phyloP scores from a whole-genome alignment of 2,329 filamentous ascomycete species.

The Trichoderma pleuroti region DNA sequence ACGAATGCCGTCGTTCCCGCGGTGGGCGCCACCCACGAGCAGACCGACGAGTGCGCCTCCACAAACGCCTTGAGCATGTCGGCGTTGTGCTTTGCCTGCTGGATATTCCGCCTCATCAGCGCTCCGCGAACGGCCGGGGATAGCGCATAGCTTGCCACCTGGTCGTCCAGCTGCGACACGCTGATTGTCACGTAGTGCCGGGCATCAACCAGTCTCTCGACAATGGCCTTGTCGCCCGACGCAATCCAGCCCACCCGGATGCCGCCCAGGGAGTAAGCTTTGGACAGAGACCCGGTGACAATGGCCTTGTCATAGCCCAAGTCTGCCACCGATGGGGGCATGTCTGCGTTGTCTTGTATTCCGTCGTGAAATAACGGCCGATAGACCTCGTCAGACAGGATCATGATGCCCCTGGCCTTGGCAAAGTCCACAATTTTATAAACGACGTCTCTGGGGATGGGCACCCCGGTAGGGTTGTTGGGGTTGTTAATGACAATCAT shows the following conservation, averaged over 20 bases:
- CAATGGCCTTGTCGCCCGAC: conserved; percentile 57
- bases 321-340: conserved; percentile 62
- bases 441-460: conserved; percentile 61
- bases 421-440: conserved; percentile 62
- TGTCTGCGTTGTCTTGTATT: conserved; percentile 34
- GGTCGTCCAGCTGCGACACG: conserved; percentile 78
- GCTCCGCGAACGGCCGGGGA: conserved; percentile 41
- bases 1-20: conserved; percentile 80
- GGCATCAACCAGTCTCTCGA: conserved; percentile 60
- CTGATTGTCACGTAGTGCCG: conserved; percentile 85
- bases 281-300: conserved; percentile 77
- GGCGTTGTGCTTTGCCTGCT: conserved; percentile 65
- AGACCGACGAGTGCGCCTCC: conserved; percentile 58
- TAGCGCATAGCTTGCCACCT: conserved; percentile 72
- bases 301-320: conserved; percentile 69
- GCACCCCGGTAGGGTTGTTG: conserved; percentile 76
- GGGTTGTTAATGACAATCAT: conserved; percentile 64
- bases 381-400: conserved; percentile 80
- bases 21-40: conserved; percentile 68
- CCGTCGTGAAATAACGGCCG: conserved; percentile 71
- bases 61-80: conserved; percentile 65
- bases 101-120: conserved; percentile 52
- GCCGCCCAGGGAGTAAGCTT: conserved; percentile 79
- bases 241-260: conserved; percentile 82
- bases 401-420: conserved; percentile 56